These are phyloP conservation scores for Mycena floridula DNA, from an alignment of 768 basidiomycete species.

Conservation along the genomic window DNA sequence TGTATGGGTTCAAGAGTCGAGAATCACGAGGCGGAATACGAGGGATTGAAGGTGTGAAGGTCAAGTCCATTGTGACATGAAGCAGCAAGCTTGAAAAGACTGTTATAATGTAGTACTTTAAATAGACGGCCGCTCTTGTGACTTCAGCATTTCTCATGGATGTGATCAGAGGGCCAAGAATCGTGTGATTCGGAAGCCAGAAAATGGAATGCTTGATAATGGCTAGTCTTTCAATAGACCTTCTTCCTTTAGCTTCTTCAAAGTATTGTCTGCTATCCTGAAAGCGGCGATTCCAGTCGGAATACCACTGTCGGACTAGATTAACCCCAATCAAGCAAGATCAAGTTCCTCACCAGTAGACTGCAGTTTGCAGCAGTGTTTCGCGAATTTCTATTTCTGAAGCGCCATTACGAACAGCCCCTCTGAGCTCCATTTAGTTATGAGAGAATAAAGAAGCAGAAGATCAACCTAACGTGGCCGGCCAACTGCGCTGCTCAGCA, in stretches of 20 bases:
- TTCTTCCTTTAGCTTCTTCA: slow-evolving; percentile 32
- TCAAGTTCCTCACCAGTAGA: no score
- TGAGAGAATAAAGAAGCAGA: neutral
- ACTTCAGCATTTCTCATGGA: neutral
- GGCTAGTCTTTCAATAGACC: slow-evolving; percentile 13
- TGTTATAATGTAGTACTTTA: no score
- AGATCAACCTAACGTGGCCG: slow-evolving; percentile 27
- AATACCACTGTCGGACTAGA: no score
- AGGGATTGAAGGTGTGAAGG: neutral
- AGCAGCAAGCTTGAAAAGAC: no score
- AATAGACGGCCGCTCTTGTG: no score
- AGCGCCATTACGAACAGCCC: slow-evolving; percentile 38
- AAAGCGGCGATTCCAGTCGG: slow-evolving; percentile 38
- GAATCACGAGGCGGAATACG: slow-evolving; percentile 2
- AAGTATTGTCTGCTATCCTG: slow-evolving; percentile 30
- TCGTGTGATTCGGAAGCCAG: no score
- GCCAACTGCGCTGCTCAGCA: slow-evolving; percentile 29
- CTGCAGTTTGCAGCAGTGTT: slow-evolving; percentile 34
- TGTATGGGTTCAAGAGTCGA: slow-evolving; percentile 6
- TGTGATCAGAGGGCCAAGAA: neutral
- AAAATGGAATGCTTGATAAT: neutral
- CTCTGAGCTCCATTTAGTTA: slow-evolving; percentile 16
- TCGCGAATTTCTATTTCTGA: slow-evolving; percentile 37
- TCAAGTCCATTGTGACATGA: neutral
- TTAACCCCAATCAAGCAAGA: no score